phyloP scores from a whole-genome alignment of 768 basidiomycete genomes.

The Lactifluus pinguis region DNA sequence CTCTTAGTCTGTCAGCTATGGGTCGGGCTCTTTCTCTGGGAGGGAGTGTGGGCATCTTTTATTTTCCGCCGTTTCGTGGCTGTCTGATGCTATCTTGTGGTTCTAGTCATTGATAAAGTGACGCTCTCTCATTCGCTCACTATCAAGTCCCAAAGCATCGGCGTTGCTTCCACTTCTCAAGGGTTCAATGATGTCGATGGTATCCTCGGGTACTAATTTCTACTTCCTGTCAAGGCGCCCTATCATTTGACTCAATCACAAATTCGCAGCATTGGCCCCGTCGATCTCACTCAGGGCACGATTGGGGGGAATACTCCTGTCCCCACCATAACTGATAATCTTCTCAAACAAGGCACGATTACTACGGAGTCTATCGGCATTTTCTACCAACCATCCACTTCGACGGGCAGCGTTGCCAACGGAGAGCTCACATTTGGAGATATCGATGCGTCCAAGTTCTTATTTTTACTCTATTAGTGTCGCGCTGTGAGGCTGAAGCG shows the following conservation, averaged over 20 bases:
- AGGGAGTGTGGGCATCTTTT: slow-evolving; percentile 7
- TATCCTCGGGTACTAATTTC: slow-evolving; percentile 36
- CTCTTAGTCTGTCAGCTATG: slow-evolving; percentile 23
- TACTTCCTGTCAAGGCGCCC: not conserved
- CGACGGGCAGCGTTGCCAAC: slow-evolving; percentile 28
- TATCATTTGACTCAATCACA: not conserved
- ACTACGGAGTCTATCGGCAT: slow-evolving; percentile 39
- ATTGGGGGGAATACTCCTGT: slow-evolving; percentile 32
- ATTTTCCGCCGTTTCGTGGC: slow-evolving; percentile 11
- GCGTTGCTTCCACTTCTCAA: slow-evolving; percentile 24
- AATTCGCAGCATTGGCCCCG: slow-evolving; percentile 38
- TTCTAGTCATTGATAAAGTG: slow-evolving; percentile 10
- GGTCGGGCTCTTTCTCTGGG: slow-evolving; percentile 13
- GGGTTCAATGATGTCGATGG: slow-evolving; percentile 36
- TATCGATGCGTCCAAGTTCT: slow-evolving; percentile 37
- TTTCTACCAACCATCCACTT: slow-evolving; percentile 42
- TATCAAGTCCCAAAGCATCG: slow-evolving; percentile 30
- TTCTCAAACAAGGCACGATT: slow-evolving; percentile 41
- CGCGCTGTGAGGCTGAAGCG: slow-evolving; percentile 4
- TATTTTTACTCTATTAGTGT: slow-evolving; percentile 3
- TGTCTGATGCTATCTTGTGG: not conserved
- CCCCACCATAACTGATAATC: slow-evolving; percentile 52
- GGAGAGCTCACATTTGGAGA: slow-evolving; percentile 51
- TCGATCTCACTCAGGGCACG: slow-evolving; percentile 39
- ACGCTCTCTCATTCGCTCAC: slow-evolving; percentile 11